phyloP scores from a whole-genome alignment of 805 yeast genomes.

The Lachancea kluyveri region DNA sequence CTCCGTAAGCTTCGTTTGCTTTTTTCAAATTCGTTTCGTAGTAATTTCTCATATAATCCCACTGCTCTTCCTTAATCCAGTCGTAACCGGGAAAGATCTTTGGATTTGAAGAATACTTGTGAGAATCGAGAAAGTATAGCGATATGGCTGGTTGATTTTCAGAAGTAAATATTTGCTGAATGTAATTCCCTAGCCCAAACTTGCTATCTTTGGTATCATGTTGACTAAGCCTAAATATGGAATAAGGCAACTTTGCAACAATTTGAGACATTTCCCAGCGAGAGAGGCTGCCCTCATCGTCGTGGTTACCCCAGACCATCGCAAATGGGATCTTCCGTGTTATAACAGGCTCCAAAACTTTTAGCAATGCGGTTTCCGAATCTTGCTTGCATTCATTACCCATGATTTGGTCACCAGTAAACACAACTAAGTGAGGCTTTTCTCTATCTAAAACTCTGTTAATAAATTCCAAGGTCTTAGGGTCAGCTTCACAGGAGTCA shows the following conservation, averaged over 20 bases:
- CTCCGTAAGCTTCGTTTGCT: slow-evolving; percentile 28
- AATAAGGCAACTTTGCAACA: slow-evolving; percentile 57
- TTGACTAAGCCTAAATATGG: slow-evolving; percentile 58
- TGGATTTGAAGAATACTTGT: slow-evolving; percentile 63
- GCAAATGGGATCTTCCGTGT: slow-evolving; percentile 73
- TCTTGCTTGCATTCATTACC: slow-evolving; percentile 72
- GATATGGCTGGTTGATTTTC: slow-evolving; percentile 42
- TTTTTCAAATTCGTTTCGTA: slow-evolving; percentile 26
- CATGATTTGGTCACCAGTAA: slow-evolving; percentile 89
- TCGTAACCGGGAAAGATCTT: slow-evolving; percentile 75
- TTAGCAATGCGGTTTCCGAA: slow-evolving; percentile 73
- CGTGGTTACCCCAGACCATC: slow-evolving; percentile 87
- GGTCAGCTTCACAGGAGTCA: slow-evolving; percentile 70
- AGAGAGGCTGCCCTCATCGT: slow-evolving; percentile 71
- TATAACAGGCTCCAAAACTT: slow-evolving; percentile 67
- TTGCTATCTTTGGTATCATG: slow-evolving; percentile 37
- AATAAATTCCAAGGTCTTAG: slow-evolving; percentile 57
- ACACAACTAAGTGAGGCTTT: slow-evolving; percentile 75
- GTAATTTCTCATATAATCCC: slow-evolving; percentile 45
- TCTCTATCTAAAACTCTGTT: slow-evolving; percentile 63
- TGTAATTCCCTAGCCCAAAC: slow-evolving; percentile 82
- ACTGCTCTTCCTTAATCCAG: slow-evolving; percentile 69
- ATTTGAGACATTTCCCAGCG: slow-evolving; percentile 57
- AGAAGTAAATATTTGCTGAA: slow-evolving; percentile 43
- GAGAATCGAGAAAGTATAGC: slow-evolving; percentile 79